Evolutionary conservation across 2,329 filamentous ascomycete genomes (phyloP), one percentile per base, ranked within the genome.

Genomic region (Hymenoscyphus infarciens): DNA sequence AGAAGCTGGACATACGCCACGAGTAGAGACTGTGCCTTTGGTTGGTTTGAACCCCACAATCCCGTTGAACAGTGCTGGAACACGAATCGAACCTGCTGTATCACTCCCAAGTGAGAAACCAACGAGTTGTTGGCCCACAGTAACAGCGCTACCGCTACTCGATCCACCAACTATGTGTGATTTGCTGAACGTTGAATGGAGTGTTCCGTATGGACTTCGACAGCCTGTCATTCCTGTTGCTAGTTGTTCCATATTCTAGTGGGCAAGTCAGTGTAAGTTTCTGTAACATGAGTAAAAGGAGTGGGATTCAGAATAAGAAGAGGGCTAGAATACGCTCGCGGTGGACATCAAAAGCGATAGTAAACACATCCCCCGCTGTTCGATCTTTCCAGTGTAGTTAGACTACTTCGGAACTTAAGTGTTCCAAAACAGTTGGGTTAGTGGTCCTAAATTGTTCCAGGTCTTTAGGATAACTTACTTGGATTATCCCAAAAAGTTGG

Each of bases 211-310:
- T 0, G 82, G 80, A 52, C 79, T 82, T 55, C 82, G 77, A 59
- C 81, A 84, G 13, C 84, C 85, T 53, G 79, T 82, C 25, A 85
- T 76, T 1, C 82, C 82, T 1, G 82, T 84, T 6, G 82, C 82
- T 13, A 85, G 75, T 65, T 84, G 82, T 63, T 85, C 82, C 57
- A 85, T 75, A 63, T 80, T 80, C 45, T 52, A 25, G 19, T 1
- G 10, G 19, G 11, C 13, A 52, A 3, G 11, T 52, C 13, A 25
- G 45, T 49, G 16, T 22, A 22, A 49, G n/a, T 15, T 49, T 49
- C 1, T 19, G n/a, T 19, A 49, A 22, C 1, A 1, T 1, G 13
- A 15, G 5, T 16, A 38, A 2, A 38, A 38, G 35, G 35, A 38
- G 35, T 16, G 13, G 11, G 13, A 15, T 38, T 38, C 13, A 16